Conservation (phyloP, 371 early-diverging fungal genomes). For the Apophysomyces ossiformis region DNA sequence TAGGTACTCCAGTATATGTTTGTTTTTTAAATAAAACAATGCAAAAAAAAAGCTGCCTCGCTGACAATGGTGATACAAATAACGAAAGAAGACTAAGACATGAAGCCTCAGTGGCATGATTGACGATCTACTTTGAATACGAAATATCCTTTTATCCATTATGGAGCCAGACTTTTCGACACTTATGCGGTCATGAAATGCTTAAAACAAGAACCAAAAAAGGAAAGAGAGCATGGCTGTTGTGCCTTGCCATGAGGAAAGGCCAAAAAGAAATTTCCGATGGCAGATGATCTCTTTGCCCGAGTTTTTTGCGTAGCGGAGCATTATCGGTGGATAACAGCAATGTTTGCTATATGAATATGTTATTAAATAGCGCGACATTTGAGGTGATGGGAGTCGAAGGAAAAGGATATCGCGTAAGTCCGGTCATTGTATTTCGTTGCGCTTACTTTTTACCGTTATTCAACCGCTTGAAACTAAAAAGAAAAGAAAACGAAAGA, state of each 20-base stretch:
- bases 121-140: no score
- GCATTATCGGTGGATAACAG: slow-evolving; percentile 4
- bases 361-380: neutral
- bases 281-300: neutral
- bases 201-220: no score
- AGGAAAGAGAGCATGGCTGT: no score
- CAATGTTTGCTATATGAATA: neutral
- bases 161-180: no score
- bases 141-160: no score
- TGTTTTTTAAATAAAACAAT: neutral
- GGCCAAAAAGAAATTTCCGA: neutral
- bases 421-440: neutral
- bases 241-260: no score
- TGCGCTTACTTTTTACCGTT: neutral
- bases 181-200: no score
- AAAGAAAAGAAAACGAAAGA: no score
- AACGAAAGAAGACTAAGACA: no score
- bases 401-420: slow-evolving; percentile 6
- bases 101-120: no score
- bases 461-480: neutral
- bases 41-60: slow-evolving; percentile 3
- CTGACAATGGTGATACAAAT: neutral
- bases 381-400: neutral
- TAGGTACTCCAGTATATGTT: neutral
- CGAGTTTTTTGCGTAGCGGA: neutral